Evolutionary conservation across 2,329 filamentous ascomycete species (phyloP), one percentile per base, ranked within the genome.

Genomic region (Trichoderma sp.): DNA sequence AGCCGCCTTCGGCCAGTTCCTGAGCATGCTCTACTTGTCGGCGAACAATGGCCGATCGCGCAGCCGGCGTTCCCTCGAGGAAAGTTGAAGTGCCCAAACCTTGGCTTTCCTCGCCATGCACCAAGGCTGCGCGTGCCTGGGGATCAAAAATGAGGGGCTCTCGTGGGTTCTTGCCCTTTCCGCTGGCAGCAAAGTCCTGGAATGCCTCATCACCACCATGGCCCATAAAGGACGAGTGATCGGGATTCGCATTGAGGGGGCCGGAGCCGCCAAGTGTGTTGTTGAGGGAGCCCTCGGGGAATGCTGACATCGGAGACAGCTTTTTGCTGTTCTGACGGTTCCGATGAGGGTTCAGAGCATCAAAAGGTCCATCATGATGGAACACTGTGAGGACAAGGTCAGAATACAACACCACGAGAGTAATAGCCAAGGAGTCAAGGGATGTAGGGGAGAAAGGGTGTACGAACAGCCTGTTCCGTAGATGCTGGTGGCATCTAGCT

Each of bases 301-400:
- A 99, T 2, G 96, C 96, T 80, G 97, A 91, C 94, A 99, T 98
- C 0, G 96, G 96, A 7, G 96, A 94, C 69, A 73, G 32, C n/a
- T 92, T 90, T 73, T 91, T 90, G 77, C 92, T 91, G 76, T 91
- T 93, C 78, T 93, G 92, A 71, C 93, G 91, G 81, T 98, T 99
- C 74, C 96, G 93, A 80, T 97, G 93, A 5, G 96, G 94, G 81
- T 97, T 97, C 80, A 96, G 93, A 23, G 96, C 96, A 81, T 99
- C 96, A 77, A 98, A 99, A 5, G 96, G 96, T 1, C 96, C 96
- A 78, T 98, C 96, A 79, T 99, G 96, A 78, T 99, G 96, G 82
- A 98, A 97, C 76, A 97, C 94, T 97, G 77, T 5, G 17, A 12
- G 15, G 9, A 57, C 68, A 36, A n/a, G 34, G n/a, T 62, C n/a